These are phyloP conservation scores for Cutaneotrichosporon spelunceum DNA, from an alignment of 1,284 basidiomycete genomes.

Conservation along the genomic window DNA sequence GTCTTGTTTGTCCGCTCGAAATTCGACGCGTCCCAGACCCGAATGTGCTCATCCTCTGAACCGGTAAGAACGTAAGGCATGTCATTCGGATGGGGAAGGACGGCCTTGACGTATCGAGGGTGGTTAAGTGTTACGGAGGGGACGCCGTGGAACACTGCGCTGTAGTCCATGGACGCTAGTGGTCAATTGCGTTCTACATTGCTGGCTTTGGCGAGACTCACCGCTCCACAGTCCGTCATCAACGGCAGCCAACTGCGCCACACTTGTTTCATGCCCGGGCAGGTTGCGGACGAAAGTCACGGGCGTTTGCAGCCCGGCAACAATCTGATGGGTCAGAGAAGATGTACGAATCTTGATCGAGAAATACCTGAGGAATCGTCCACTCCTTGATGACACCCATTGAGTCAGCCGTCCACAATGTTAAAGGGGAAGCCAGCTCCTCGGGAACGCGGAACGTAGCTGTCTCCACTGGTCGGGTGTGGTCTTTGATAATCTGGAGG, in stretches of 20 bases:
- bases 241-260: constrained; percentile 62
- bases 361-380: constrained; percentile 26
- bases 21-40: constrained; percentile 58
- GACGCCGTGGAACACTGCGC: constrained; percentile 61
- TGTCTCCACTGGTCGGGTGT: constrained; percentile 33
- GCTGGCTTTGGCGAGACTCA: constrained; percentile 48
- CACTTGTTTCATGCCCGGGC: constrained; percentile 53
- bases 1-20: constrained; percentile 16
- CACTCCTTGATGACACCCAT: constrained; percentile 70
- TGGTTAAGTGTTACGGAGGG: constrained; percentile 57
- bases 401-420: constrained; percentile 74
- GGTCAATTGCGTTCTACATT: neutral
- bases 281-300: constrained; percentile 32
- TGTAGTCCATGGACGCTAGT: constrained; percentile 80
- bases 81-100: constrained; percentile 66
- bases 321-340: constrained; percentile 5
- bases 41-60: constrained; percentile 69
- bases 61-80: constrained; percentile 62
- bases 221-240: constrained; percentile 78
- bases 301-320: constrained; percentile 29
- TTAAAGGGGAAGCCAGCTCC: constrained; percentile 1
- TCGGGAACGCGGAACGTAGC: constrained; percentile 49
- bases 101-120: constrained; percentile 64
- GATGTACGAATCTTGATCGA: neutral
- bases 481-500: constrained; percentile 46